Base-by-base conservation (phyloP, 164 flowering plant species). In the Magnolia kwangsiensis region DNA sequence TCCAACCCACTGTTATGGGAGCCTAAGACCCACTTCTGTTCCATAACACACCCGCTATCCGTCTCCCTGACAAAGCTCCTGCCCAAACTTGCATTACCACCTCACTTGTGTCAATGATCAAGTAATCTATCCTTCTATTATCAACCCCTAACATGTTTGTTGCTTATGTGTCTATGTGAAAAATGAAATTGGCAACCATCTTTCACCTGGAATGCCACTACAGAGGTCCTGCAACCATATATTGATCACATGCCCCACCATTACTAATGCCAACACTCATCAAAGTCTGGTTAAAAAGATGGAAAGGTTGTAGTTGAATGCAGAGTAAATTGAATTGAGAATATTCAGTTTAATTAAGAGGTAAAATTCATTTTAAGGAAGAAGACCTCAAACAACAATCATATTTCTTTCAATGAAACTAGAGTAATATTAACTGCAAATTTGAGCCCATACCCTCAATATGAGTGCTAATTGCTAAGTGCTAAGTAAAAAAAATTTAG, bases 11-110 rank as follows among this genome's bases (percentile, higher is more conserved):
- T 2, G 86, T 80, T 65, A 88, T 85, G 13, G 81, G 75, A 70
- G 87, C 83, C 66, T 55, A 21, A 18, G 75, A 77, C 6, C 21
- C 18, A 23, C 87, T 69, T 82, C 88, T 81, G 71, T 88, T 88
- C 90, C 90, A 88, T 50, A 88, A 72, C 16, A 88, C 86, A n/a
- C 86, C 81, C 7, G 74, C 90, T 23, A 83, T 64, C 72, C 88
- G 78, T 61, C 79, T 78, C 61, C 81, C 71, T 31, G 85, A 80
- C 68, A 88, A 72, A 3, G 77, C 81, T 20, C 87, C 89, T 20
- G 84, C 90, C 90, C 89, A 88, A n/a, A 86, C 81, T 89, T 87
- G 77, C 78, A 80, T 66, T 51, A 69, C 11, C 3, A 11, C 65
- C 8, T 11, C 21, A 37, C 10, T 37, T 37, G 55, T 8, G 31